These are phyloP conservation scores for Zostera marina DNA, from an alignment of 116 monocot species.

Conservation along the genomic window DNA sequence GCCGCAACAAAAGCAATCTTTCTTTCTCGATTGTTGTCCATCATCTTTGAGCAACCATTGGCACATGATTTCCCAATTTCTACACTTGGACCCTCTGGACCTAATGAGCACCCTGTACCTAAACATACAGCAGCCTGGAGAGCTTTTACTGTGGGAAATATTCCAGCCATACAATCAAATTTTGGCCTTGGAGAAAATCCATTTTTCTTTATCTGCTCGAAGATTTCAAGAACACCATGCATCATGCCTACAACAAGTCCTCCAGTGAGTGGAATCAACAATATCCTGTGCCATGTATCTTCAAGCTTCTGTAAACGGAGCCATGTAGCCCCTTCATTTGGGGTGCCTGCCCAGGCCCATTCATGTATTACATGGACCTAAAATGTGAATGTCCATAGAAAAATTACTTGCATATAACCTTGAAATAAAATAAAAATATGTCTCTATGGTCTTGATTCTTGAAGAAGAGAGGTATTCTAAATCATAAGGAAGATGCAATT, in stretches of 20 bases:
- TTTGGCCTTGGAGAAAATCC: constrained; percentile 49
- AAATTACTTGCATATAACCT: not conserved
- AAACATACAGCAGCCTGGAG: constrained; percentile 88
- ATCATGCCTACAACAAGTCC: constrained; percentile 99
- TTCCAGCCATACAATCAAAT: constrained; percentile 50
- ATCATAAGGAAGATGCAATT: no score
- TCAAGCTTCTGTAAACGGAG: constrained; percentile 77
- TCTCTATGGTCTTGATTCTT: not conserved
- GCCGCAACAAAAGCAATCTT: constrained; percentile 93
- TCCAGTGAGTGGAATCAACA: constrained; percentile 88
- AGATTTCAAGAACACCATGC: constrained; percentile 95
- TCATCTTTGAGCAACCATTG: constrained; percentile 90
- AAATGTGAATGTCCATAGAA: not conserved
- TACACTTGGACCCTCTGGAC: constrained; percentile 98
- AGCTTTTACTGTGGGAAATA: constrained; percentile 88
- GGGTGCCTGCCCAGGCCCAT: constrained; percentile 99
- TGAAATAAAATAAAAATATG: not conserved
- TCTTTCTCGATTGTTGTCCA: constrained; percentile 96
- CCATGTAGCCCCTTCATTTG: constrained; percentile 93
- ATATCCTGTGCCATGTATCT: constrained; percentile 96
- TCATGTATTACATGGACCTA: constrained; percentile 97
- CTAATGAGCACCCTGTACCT: constrained; percentile 94
- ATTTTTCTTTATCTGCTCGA: constrained; percentile 81
- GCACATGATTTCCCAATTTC: constrained; percentile 99
- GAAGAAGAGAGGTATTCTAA: no score